These are phyloP conservation scores for Metarhizium anisopliae DNA, from an alignment of 2,329 filamentous ascomycete genomes.

Conservation along the genomic window DNA sequence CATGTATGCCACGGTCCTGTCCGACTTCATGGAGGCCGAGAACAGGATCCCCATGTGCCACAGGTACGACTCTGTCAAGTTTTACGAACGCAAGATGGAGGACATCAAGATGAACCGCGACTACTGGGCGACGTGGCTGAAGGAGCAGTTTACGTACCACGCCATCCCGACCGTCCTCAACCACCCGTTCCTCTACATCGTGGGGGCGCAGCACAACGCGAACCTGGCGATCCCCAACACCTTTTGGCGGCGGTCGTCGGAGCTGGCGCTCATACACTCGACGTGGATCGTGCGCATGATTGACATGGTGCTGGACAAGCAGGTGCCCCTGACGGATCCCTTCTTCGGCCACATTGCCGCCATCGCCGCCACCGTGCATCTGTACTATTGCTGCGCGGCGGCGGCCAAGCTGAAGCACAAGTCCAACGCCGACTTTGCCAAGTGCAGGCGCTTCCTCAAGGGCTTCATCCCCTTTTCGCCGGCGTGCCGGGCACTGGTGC, in stretches of 20 bases:
- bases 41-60: slow-evolving; percentile 39
- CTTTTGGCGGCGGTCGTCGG: slow-evolving; percentile 43
- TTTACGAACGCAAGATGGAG: slow-evolving; percentile 38
- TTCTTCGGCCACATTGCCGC: slow-evolving; percentile 43
- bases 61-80: slow-evolving; percentile 43
- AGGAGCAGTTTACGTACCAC: slow-evolving; percentile 44
- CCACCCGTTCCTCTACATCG: slow-evolving; percentile 44
- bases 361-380: slow-evolving; percentile 43
- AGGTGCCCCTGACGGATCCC: slow-evolving; percentile 37
- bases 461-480: slow-evolving; percentile 37
- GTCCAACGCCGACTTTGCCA: slow-evolving; percentile 41
- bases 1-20: slow-evolving; percentile 39
- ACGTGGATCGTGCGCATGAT: slow-evolving; percentile 47
- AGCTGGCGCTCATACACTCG: slow-evolving; percentile 39
- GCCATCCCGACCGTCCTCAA: slow-evolving; percentile 41
- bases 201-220: slow-evolving; percentile 40
- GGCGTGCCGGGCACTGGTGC: slow-evolving; percentile 35
- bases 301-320: slow-evolving; percentile 43
- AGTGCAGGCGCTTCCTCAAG: slow-evolving; percentile 39
- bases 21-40: slow-evolving; percentile 42
- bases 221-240: slow-evolving; percentile 44
- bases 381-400: slow-evolving; percentile 44
- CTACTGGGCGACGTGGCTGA: slow-evolving; percentile 44
- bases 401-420: slow-evolving; percentile 39
- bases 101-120: slow-evolving; percentile 34